Conservation (phyloP, 176 grass and related monocot genomes). For the Aegilops longissima region DNA sequence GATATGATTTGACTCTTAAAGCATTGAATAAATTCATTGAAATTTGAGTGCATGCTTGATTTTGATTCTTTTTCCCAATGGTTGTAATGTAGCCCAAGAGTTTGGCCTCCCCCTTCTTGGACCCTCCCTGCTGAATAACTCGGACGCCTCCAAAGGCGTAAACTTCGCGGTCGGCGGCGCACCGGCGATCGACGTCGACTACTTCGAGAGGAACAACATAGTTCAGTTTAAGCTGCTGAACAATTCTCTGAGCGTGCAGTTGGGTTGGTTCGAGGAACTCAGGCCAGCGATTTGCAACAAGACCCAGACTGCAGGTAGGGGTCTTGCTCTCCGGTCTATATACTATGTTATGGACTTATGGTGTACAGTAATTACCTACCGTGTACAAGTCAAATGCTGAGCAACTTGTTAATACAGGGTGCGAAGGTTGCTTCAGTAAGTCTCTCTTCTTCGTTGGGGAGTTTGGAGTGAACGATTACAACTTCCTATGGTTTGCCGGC, state of each 20-base stretch:
- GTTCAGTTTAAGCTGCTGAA: constrained; percentile 4
- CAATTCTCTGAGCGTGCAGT: constrained; percentile 40
- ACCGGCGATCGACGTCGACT: constrained; percentile 41
- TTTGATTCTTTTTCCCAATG: neutral
- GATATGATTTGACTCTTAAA: neutral
- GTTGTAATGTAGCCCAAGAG: constrained; percentile 42
- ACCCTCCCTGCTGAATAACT: neutral
- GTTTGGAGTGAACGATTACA: constrained; percentile 31
- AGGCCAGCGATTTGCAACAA: constrained; percentile 44
- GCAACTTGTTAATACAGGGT: neutral
- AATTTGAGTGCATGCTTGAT: neutral
- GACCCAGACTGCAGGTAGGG: neutral
- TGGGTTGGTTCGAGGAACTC: constrained; percentile 53
- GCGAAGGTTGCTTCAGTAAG: neutral
- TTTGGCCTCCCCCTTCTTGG: constrained; percentile 48
- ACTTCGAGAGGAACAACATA: constrained; percentile 29
- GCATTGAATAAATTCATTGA: neutral
- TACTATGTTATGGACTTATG: neutral
- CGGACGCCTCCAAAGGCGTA: constrained; percentile 22
- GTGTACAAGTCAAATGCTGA: neutral
- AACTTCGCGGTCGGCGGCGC: constrained; percentile 58
- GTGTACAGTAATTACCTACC: constrained; percentile 44
- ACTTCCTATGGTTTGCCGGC: neutral
- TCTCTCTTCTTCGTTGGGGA: constrained; percentile 23
- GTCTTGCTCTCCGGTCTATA: neutral